phyloP scores from a whole-genome alignment of 176 grass and related monocot genomes.

The Oryza coarctata region DNA sequence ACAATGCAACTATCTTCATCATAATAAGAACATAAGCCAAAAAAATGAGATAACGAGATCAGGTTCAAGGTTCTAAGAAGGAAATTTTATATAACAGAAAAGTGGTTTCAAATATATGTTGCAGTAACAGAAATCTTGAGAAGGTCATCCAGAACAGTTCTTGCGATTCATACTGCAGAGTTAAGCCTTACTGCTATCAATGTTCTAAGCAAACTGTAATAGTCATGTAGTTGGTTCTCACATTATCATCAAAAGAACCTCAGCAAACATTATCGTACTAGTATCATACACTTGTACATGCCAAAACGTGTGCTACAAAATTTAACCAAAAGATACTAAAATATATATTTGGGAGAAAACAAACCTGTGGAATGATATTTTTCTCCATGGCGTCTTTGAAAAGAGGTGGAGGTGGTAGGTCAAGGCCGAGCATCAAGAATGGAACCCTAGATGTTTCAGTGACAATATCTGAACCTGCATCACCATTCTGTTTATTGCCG shows the following conservation, averaged over 20 bases:
- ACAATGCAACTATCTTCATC: not conserved
- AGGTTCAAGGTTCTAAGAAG: not conserved
- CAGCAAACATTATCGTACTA: not conserved
- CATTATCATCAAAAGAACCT: not conserved
- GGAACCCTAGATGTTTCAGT: slow-evolving; percentile 80
- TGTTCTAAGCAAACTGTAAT: not conserved
- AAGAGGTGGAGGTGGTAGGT: slow-evolving; percentile 93
- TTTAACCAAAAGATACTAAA: not conserved
- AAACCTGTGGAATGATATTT: slow-evolving; percentile 99
- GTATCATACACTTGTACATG: not conserved
- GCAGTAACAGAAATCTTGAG: not conserved
- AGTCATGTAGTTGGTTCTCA: slow-evolving; percentile 1
- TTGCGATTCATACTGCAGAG: not conserved
- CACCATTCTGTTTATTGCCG: slow-evolving; percentile 53
- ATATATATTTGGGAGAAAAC: not conserved
- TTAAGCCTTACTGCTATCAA: not conserved
- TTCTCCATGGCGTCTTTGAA: slow-evolving; percentile 99
- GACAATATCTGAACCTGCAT: slow-evolving; percentile 35
- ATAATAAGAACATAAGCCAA: not conserved
- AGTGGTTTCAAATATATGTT: not conserved
- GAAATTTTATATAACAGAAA: not conserved
- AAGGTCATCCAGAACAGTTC: not conserved
- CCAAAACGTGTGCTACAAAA: not conserved
- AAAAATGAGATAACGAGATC: not conserved
- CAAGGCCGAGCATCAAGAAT: slow-evolving; percentile 94